Conservation (phyloP, 805 yeast species). For the Candida loeiensis region DNA sequence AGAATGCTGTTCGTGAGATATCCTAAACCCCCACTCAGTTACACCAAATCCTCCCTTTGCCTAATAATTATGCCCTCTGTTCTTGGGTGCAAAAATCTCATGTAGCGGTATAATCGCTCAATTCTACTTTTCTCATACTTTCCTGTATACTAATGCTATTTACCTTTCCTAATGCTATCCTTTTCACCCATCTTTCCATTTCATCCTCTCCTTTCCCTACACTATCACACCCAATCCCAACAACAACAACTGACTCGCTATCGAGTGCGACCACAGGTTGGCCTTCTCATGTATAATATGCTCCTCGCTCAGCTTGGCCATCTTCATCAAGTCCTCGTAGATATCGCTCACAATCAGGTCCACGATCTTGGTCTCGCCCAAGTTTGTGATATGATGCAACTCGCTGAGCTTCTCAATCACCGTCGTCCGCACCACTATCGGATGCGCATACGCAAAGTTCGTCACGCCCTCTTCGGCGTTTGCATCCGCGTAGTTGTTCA, state of each 20-base stretch:
- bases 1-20: no score
- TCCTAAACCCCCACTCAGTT: no score
- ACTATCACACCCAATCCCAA: conserved; percentile 61
- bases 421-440: conserved; percentile 36
- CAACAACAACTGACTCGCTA: conserved; percentile 55
- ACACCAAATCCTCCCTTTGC: no score
- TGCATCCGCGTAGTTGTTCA: conserved; percentile 45
- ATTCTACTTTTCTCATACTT: no score
- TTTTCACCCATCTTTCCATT: background rate
- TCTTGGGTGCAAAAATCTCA: no score
- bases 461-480: conserved; percentile 16
- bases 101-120: no score
- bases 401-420: conserved; percentile 40
- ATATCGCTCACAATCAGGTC: conserved; percentile 54
- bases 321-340: conserved; percentile 52
- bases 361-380: conserved; percentile 44
- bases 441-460: conserved; percentile 14
- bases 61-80: no score
- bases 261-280: conserved; percentile 54
- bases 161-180: no score
- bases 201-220: conserved; percentile 15
- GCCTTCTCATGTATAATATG: conserved; percentile 43
- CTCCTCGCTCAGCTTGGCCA: conserved; percentile 54
- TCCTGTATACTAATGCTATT: background rate
- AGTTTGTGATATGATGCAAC: conserved; percentile 32